phyloP scores from a whole-genome alignment of 495 filamentous ascomycete genomes.

The Diplogelasinospora grovesii region DNA sequence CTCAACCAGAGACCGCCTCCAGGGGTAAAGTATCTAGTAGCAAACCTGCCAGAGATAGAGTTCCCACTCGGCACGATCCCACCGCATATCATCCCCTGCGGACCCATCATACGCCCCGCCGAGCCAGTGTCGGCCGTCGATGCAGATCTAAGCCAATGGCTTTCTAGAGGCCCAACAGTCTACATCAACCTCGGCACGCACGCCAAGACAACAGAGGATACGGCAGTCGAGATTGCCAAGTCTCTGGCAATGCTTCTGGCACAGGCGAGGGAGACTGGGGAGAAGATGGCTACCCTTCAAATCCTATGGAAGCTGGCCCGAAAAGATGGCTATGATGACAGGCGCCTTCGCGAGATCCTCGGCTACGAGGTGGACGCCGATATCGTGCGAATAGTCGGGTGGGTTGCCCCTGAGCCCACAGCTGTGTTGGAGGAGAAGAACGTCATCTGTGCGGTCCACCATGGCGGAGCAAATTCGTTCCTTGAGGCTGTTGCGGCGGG shows the following conservation, averaged over 20 bases:
- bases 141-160: constrained; percentile 30
- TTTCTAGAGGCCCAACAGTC: constrained; percentile 27
- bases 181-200: constrained; percentile 37
- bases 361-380: constrained; percentile 15
- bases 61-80: constrained; percentile 30
- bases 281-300: constrained; percentile 20
- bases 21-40: constrained; percentile 18
- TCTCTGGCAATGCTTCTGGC: constrained; percentile 28
- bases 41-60: constrained; percentile 22
- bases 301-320: constrained; percentile 39
- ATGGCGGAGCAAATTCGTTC: constrained; percentile 41
- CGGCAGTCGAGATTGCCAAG: constrained; percentile 26
- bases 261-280: not conserved
- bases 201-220: constrained; percentile 6
- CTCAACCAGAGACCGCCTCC: constrained; percentile 10
- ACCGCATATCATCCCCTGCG: constrained; percentile 40
- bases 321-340: constrained; percentile 8
- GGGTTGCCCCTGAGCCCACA: constrained; percentile 33
- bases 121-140: constrained; percentile 23
- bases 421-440: constrained; percentile 27
- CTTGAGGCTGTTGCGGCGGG: constrained; percentile 41
- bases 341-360: constrained; percentile 8
- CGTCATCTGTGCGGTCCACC: constrained; percentile 36
- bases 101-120: constrained; percentile 42
- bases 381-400: constrained; percentile 24